These are phyloP conservation scores for Pichia inconspicua DNA, from an alignment of 1,139 yeast species.

Conservation along the genomic window DNA sequence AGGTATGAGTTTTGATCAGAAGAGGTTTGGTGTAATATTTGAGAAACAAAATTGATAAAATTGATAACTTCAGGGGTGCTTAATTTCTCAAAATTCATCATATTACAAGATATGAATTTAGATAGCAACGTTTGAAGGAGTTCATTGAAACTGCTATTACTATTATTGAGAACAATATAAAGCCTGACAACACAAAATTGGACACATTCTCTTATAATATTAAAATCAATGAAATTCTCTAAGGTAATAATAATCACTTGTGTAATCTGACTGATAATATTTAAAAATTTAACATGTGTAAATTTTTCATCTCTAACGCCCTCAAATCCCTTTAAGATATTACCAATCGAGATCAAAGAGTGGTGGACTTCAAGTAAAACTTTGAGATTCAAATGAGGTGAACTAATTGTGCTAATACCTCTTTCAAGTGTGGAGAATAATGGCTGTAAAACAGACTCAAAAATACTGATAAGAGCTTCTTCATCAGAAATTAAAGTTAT, in stretches of 20 bases:
- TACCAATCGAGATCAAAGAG: conserved; percentile 79
- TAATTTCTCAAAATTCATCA: conserved; percentile 54
- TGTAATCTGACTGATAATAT: conserved; percentile 33
- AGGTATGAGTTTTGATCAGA: conserved; percentile 56
- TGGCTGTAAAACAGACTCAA: conserved; percentile 68
- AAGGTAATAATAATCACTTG: conserved; percentile 79
- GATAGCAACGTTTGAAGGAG: conserved; percentile 52
- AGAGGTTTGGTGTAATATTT: conserved; percentile 66
- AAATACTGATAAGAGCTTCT: conserved; percentile 38
- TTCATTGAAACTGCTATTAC: conserved; percentile 19
- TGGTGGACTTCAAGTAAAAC: conserved; percentile 75
- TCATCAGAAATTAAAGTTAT: conserved; percentile 40
- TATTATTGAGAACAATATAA: conserved; percentile 52
- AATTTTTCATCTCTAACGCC: conserved; percentile 24
- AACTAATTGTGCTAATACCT: conserved; percentile 41
- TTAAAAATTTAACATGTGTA: conserved; percentile 24
- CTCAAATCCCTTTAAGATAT: conserved; percentile 78
- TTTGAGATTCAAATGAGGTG: conserved; percentile 30
- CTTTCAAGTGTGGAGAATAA: conserved; percentile 66
- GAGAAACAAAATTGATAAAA: conserved; percentile 80
- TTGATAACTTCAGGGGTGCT: conserved; percentile 65
- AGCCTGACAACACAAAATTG: conserved; percentile 83
- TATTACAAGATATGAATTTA: conserved; percentile 63
- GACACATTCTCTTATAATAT: conserved; percentile 73
- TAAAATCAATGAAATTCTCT: conserved; percentile 62